Conservation (phyloP, 176 grass and related monocot species). For the Calamus simplicifolius region DNA sequence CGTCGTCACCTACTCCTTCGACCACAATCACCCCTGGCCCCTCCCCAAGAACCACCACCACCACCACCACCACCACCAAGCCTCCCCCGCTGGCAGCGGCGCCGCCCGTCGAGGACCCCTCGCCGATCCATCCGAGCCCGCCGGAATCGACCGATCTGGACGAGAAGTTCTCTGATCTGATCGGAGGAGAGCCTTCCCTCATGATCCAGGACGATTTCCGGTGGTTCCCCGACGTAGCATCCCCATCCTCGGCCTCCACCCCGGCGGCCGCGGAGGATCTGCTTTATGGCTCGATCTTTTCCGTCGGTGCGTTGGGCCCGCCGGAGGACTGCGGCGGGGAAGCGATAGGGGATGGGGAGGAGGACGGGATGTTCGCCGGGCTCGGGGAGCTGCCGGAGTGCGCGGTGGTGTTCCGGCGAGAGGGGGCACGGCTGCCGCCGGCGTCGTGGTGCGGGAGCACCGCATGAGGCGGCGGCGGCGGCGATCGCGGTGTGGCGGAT, state of each 20-base stretch:
- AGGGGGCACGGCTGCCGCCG: slow-evolving; percentile 24
- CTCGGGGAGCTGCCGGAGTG: slow-evolving; percentile 93
- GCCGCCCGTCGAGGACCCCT: background rate
- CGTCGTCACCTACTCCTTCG: slow-evolving; percentile 24
- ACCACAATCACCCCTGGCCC: slow-evolving; percentile 22
- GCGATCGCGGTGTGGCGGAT: no score
- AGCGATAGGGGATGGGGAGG: slow-evolving; percentile 28
- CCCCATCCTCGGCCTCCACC: slow-evolving; percentile 33
- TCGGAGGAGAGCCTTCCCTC: slow-evolving; percentile 1
- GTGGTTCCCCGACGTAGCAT: slow-evolving; percentile 3
- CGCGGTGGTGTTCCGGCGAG: slow-evolving; percentile 64
- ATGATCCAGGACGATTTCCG: slow-evolving; percentile 17
- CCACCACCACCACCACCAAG: background rate
- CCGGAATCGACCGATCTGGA: slow-evolving; percentile 10
- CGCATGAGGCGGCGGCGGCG: no score
- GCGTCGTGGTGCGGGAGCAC: slow-evolving; percentile 33
- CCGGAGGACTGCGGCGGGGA: slow-evolving; percentile 45
- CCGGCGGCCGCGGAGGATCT: slow-evolving; percentile 30
- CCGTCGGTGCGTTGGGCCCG: slow-evolving; percentile 20
- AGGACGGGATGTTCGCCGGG: slow-evolving; percentile 80
- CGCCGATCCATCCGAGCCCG: background rate
- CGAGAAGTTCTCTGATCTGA: slow-evolving; percentile 12
- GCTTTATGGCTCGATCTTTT: slow-evolving; percentile 42
- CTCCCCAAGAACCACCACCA: slow-evolving; percentile 8
- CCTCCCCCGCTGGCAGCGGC: background rate